Conservation (phyloP, 306 rosid species). For the Prunus kanzakura region DNA sequence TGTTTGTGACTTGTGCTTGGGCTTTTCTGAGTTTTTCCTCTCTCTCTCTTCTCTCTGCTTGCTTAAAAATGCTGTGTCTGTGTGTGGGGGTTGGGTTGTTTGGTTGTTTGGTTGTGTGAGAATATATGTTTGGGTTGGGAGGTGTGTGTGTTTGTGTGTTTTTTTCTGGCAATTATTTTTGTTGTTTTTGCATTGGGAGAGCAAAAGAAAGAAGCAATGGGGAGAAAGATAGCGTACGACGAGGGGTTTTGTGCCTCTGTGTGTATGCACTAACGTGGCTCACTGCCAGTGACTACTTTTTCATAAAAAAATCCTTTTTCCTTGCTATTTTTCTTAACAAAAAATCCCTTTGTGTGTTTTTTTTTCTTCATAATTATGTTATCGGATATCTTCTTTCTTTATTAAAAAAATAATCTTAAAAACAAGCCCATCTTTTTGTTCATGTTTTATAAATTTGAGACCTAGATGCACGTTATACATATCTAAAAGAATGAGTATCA, state of each 20-base stretch:
- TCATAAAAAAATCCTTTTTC: neutral
- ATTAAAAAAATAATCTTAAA: neutral
- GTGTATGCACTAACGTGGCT: conserved; percentile 14
- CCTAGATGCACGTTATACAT: neutral
- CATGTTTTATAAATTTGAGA: neutral
- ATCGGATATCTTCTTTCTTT: neutral
- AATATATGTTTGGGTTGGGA: conserved; percentile 16
- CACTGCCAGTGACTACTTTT: neutral
- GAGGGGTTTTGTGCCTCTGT: neutral
- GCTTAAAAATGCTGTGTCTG: conserved; percentile 1
- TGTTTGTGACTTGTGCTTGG: conserved; percentile 10
- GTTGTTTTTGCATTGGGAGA: conserved; percentile 6
- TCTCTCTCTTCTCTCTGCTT: neutral
- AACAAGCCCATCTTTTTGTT: neutral
- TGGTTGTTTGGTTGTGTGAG: conserved; percentile 13
- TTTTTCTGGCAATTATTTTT: conserved; percentile 17
- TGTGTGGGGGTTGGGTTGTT: conserved; percentile 2
- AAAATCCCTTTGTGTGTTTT: neutral
- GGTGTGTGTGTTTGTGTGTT: neutral
- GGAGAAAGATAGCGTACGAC: neutral
- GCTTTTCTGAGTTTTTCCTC: neutral
- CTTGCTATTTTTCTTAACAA: neutral
- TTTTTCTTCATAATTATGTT: neutral
- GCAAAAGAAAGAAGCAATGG: neutral
- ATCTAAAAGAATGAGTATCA: too few relatives aligned